phyloP scores from a whole-genome alignment of 1,284 basidiomycete genomes.

The Cutaneotrichosporon cutaneum region DNA sequence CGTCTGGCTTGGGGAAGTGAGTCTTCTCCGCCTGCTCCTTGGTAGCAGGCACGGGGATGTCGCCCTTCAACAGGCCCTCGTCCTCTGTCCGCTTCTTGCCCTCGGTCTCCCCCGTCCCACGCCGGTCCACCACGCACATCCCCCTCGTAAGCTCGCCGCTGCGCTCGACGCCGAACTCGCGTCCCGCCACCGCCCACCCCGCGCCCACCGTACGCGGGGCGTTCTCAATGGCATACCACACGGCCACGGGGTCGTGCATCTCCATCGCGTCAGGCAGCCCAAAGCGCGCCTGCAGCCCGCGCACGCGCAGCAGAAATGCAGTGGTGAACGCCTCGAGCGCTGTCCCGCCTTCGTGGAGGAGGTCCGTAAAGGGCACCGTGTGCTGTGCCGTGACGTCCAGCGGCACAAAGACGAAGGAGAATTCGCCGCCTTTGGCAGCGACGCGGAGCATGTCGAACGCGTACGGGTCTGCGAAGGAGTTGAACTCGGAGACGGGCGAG shows the following conservation, averaged over 20 bases:
- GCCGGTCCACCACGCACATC: conserved; percentile 55
- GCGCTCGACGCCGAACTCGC: conserved; percentile 53
- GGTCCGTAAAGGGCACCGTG: conserved; percentile 66
- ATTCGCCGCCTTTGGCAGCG: conserved; percentile 34
- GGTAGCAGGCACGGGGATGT: background rate
- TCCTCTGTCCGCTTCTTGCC: conserved; percentile 36
- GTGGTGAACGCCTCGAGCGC: conserved; percentile 69
- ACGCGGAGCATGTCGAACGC: conserved; percentile 63
- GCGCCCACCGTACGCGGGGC: background rate
- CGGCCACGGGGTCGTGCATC: conserved; percentile 57
- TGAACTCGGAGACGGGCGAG: conserved; percentile 80
- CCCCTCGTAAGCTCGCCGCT: conserved; percentile 54
- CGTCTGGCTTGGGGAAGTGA: background rate
- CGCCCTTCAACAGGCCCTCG: conserved; percentile 19
- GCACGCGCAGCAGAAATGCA: conserved; percentile 70
- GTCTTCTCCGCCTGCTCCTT: background rate
- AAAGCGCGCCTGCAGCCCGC: conserved; percentile 64
- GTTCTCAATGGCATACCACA: conserved; percentile 52
- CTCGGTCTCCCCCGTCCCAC: conserved; percentile 36
- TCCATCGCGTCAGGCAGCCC: conserved; percentile 78
- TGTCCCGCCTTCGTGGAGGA: conserved; percentile 56
- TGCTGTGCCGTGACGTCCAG: conserved; percentile 79
- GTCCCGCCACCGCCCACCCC: conserved; percentile 43
- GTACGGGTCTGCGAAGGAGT: conserved; percentile 89
- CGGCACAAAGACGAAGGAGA: conserved; percentile 67